These are phyloP conservation scores for Panicum miliaceum DNA, from an alignment of 176 grass and related monocot genomes.

Conservation along the genomic window DNA sequence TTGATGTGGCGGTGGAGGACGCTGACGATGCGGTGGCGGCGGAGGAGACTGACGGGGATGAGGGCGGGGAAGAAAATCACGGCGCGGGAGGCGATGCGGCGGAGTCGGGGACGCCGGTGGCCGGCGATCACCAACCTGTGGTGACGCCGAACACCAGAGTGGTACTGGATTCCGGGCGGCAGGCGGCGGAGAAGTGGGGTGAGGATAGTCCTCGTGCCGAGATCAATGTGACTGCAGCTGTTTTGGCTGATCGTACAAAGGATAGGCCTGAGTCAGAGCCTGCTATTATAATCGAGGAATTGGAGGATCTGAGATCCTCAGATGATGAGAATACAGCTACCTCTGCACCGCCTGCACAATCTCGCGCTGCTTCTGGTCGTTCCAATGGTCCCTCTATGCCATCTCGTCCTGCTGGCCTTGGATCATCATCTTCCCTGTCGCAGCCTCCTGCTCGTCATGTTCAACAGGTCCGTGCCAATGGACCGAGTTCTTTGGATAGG, in stretches of 20 bases:
- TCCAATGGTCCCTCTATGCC: conserved; percentile 42
- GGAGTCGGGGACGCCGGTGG: background rate
- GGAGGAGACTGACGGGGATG: conserved; percentile 19
- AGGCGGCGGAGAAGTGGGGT: background rate
- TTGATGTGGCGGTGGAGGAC: conserved; percentile 7
- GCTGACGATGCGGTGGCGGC: background rate
- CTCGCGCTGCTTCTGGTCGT: conserved; percentile 24
- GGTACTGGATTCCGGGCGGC: background rate
- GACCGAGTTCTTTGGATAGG: conserved; percentile 38
- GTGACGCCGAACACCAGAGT: conserved; percentile 29
- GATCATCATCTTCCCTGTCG: conserved; percentile 63
- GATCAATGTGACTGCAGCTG: conserved; percentile 31
- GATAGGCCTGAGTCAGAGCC: conserved; percentile 42
- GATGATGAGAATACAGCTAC: conserved; percentile 55
- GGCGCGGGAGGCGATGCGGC: background rate
- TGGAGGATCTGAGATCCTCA: conserved; percentile 52
- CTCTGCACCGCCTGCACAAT: conserved; percentile 34
- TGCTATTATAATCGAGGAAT: conserved; percentile 60
- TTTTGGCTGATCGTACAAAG: conserved; percentile 26
- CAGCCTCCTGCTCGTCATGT: conserved; percentile 56
- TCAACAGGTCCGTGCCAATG: conserved; percentile 62
- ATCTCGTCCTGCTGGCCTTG: conserved; percentile 79
- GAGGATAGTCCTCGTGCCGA: background rate
- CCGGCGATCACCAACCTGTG: background rate
- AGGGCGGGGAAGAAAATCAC: background rate